Conservation (phyloP, 441 rosid species). For the Erodium texanum region DNA sequence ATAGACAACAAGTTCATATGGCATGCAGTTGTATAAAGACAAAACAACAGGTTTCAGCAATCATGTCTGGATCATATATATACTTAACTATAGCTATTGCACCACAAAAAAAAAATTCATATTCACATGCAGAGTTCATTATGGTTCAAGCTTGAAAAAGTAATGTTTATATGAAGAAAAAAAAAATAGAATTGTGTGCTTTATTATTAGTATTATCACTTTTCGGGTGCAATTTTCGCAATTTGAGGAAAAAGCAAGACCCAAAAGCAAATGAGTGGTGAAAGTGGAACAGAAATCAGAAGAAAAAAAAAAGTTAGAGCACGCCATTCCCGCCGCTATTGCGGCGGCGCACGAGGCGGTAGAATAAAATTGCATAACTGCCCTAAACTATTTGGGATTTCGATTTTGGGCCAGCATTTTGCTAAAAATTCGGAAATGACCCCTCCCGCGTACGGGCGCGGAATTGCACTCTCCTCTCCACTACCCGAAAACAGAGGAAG, state of each 20-base stretch:
- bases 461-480: conserved; percentile 3
- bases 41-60: conserved; percentile 3
- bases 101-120: background rate
- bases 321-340: conserved; percentile 6
- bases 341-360: background rate
- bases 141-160: background rate
- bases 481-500: conserved; percentile 1
- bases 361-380: background rate
- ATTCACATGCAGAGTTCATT: background rate
- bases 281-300: background rate
- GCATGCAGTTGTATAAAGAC: background rate
- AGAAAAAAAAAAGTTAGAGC: background rate
- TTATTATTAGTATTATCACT: background rate
- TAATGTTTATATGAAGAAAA: too few species aligned
- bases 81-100: too few species aligned
- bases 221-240: background rate
- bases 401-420: conserved; percentile 20
- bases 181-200: background rate
- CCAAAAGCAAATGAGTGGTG: background rate
- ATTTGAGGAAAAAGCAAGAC: background rate
- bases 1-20: background rate
- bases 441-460: conserved; percentile 29
- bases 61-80: background rate
- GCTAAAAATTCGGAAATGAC: background rate
- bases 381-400: conserved; percentile 18